Base-by-base conservation (phyloP, 495 filamentous ascomycete species). In the Penicillium lividum region DNA sequence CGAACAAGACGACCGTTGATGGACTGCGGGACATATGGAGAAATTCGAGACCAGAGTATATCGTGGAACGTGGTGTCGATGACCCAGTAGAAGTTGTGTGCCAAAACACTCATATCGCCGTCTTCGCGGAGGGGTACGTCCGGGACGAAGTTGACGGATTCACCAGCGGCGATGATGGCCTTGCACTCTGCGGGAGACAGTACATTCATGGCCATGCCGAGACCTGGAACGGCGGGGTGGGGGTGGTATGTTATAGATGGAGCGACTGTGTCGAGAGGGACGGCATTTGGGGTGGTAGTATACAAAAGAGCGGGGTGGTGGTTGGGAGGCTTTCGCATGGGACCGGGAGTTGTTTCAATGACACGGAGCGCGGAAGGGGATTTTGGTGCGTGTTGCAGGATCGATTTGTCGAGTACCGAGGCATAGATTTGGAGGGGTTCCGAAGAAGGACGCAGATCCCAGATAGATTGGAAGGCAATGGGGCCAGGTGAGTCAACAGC, bases 71-170 rank as follows among this genome's bases (percentile, higher is more conserved):
- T 53, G 28, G 66, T 69, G 49, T 75, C 73, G 44, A 75, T 63
- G 10, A 75, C 59, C 73, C 73, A 75, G 63, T 75, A 75, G 58
- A 75, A 75, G 57, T 75, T 75, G 64, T 75, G 71, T n/a, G 73
- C 73, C 3, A 75, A 61, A 48, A 75, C 72, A 58, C 71, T 74
- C 58, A 73, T 60, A 40, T 73, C 73, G 7, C 69, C 71, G 51
- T 75, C 73, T 54, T 73, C 71, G 48, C 73, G 73, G 30, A 74
- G 63, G 43, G 73, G 73, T 8, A 68, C 71, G 38, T 75, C 73
- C 8, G 73, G 73, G 0, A 70, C 43, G 60, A 75, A 75, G 40
- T 64, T 66, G 54, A 75, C 69, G 16, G 71, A 73, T 63, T 75
- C 73, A 7, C 73, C 73, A 16, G 73, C 73, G 0, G 71, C 73